phyloP scores from a whole-genome alignment of 768 basidiomycete species.

The Gloeostereum incarnatum region DNA sequence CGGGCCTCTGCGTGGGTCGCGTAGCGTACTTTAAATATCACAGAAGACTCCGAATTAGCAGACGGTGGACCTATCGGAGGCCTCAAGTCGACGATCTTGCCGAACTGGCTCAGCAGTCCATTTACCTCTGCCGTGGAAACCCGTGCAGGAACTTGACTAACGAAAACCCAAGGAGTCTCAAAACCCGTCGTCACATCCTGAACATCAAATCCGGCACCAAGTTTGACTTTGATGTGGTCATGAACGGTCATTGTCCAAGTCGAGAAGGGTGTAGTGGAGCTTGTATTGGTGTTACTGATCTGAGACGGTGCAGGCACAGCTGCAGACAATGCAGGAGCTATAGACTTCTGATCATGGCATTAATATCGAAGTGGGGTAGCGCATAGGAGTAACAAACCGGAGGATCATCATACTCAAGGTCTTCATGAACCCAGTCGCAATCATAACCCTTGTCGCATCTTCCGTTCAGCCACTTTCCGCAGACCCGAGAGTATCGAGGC shows the following conservation, averaged over 20 bases:
- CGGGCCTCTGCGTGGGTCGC: slow-evolving; percentile 37
- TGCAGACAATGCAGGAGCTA: not conserved
- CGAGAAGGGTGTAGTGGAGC: slow-evolving; percentile 3
- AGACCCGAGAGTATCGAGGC: slow-evolving; percentile 12
- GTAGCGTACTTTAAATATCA: slow-evolving; percentile 37
- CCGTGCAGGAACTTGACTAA: slow-evolving; percentile 38
- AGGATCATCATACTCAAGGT: slow-evolving; percentile 14
- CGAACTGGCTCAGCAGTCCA: slow-evolving; percentile 33
- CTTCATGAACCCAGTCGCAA: slow-evolving; percentile 15
- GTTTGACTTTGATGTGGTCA: slow-evolving; percentile 44
- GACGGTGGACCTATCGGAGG: slow-evolving; percentile 12
- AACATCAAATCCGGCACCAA: slow-evolving; percentile 55
- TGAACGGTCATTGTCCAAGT: slow-evolving; percentile 25
- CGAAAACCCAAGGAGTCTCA: slow-evolving; percentile 52
- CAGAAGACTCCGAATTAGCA: slow-evolving; percentile 10
- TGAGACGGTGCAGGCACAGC: not conserved
- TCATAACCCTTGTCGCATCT: slow-evolving; percentile 12
- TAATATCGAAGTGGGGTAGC: not conserved
- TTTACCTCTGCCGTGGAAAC: slow-evolving; percentile 25
- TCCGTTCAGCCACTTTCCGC: slow-evolving; percentile 23
- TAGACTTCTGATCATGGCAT: not conserved
- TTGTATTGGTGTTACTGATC: not conserved
- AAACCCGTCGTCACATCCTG: slow-evolving; percentile 52
- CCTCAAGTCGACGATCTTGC: slow-evolving; percentile 30
- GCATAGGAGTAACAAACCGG: slow-evolving; percentile 8